These are phyloP conservation scores for Dendrocalamus sinicus DNA, from an alignment of 176 grass and related monocot genomes.

Conservation along the genomic window DNA sequence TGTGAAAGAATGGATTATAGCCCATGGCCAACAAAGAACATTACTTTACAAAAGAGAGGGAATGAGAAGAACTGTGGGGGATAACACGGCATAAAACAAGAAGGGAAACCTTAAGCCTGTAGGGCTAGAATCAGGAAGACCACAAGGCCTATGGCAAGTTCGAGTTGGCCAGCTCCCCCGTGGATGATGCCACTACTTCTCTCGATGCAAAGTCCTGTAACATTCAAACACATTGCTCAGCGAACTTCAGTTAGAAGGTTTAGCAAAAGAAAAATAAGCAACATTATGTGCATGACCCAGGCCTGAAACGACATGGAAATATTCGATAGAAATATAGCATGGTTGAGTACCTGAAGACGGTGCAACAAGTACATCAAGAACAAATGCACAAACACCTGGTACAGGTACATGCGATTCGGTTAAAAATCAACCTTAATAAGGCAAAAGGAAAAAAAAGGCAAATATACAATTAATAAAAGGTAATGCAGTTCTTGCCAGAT, in stretches of 20 bases:
- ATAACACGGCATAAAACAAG: slow-evolving; percentile 30
- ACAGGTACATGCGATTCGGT: slow-evolving; percentile 28
- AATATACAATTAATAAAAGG: slow-evolving; percentile 17
- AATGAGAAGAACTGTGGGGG: neutral
- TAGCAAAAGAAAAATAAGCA: neutral
- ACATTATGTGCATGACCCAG: neutral
- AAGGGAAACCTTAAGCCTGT: neutral
- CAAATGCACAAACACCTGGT: slow-evolving; percentile 96
- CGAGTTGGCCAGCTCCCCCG: slow-evolving; percentile 59
- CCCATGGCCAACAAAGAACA: slow-evolving; percentile 45
- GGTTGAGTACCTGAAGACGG: slow-evolving; percentile 74
- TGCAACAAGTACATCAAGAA: slow-evolving; percentile 99
- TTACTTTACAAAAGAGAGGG: slow-evolving; percentile 50
- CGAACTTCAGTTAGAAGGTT: neutral
- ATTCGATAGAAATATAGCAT: neutral
- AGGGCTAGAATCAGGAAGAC: slow-evolving; percentile 20
- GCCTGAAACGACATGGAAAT: neutral
- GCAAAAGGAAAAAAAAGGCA: neutral
- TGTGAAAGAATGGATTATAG: slow-evolving; percentile 62
- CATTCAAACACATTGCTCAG: slow-evolving; percentile 19
- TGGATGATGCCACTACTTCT: slow-evolving; percentile 52
- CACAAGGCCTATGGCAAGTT: slow-evolving; percentile 62
- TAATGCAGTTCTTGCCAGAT: slow-evolving; percentile 66
- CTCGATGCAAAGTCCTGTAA: slow-evolving; percentile 70
- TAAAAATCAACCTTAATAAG: neutral